Conservation (phyloP, 257 asterid genomes). For the Ilex asprella region DNA sequence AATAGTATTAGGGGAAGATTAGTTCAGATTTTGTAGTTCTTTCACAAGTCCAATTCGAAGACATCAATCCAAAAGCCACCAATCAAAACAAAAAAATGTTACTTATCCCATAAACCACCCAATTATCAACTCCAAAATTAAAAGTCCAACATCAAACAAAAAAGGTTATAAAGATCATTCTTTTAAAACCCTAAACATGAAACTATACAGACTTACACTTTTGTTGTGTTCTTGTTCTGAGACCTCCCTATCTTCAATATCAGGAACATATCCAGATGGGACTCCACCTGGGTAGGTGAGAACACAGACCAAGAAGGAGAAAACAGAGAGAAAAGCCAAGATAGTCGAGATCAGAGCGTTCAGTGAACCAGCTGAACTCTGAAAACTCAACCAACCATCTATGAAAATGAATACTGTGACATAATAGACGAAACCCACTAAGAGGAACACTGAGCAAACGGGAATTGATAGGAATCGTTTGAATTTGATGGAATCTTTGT, state of each 20-base stretch:
- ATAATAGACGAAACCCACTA: slow-evolving; percentile 56
- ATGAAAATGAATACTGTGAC: slow-evolving; percentile 64
- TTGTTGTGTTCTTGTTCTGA: slow-evolving; percentile 37
- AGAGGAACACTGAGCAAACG: slow-evolving; percentile 36
- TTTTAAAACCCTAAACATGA: background rate
- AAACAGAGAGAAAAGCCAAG: slow-evolving; percentile 32
- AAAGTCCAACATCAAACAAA: background rate
- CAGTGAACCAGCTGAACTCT: slow-evolving; percentile 54
- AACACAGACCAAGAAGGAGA: slow-evolving; percentile 45
- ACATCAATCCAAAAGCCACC: too few relatives aligned
- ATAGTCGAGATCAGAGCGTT: slow-evolving; percentile 57
- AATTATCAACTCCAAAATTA: too few relatives aligned
- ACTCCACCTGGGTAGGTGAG: slow-evolving; percentile 60
- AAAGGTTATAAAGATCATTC: too few relatives aligned
- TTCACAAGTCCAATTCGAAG: too few relatives aligned
- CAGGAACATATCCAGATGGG: slow-evolving; percentile 55
- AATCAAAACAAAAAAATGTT: too few relatives aligned
- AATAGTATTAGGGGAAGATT: too few relatives aligned
- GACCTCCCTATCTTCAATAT: slow-evolving; percentile 34
- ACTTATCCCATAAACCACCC: too few relatives aligned
- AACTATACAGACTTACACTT: slow-evolving; percentile 28
- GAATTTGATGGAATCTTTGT: slow-evolving; percentile 34
- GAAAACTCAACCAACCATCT: slow-evolving; percentile 55
- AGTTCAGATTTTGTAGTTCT: too few relatives aligned
- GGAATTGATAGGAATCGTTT: slow-evolving; percentile 55